These are phyloP conservation scores for Scenedesmus sp. DNA, from an alignment of 163 green algal species.

Conservation along the genomic window DNA sequence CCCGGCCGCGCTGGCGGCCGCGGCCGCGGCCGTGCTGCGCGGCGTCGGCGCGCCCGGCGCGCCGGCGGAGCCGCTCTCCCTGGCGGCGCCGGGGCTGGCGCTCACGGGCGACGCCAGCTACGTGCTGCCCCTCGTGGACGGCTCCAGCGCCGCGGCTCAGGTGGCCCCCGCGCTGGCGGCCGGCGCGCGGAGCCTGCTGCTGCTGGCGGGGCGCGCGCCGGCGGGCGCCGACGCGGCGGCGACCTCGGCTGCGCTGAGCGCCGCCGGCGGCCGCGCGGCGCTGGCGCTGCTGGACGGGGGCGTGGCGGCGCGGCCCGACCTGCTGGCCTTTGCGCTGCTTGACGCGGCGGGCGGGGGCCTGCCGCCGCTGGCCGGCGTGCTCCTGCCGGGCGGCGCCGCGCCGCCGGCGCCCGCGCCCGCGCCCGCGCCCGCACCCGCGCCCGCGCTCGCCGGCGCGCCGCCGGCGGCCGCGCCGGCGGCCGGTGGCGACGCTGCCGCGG, in stretches of 20 bases:
- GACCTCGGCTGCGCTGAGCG: neutral
- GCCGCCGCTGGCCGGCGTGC: neutral
- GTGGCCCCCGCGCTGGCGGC: neutral
- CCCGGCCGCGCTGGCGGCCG: neutral
- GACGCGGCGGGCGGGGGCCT: conserved; percentile 25
- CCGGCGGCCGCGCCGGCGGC: neutral
- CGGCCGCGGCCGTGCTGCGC: neutral
- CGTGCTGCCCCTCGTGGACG: conserved; percentile 26
- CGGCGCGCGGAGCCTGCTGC: conserved; percentile 26
- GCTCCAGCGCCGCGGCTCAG: neutral
- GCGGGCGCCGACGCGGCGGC: neutral
- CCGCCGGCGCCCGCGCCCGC: too few species aligned
- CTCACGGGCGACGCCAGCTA: conserved; percentile 18
- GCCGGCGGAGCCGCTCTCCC: conserved; percentile 32
- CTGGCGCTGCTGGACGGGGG: conserved; percentile 8
- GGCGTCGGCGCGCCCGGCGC: neutral
- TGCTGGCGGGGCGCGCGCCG: conserved; percentile 31
- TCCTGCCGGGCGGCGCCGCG: too few species aligned
- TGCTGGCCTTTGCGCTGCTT: conserved; percentile 49
- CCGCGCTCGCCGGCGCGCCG: conserved; percentile 9
- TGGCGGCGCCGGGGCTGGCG: conserved; percentile 28
- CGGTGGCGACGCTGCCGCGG: neutral
- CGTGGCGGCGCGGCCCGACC: neutral
- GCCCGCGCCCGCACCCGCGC: neutral
- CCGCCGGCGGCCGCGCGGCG: neutral